Conservation (phyloP, 257 asterid genomes). For the Nicotiana otophora region DNA sequence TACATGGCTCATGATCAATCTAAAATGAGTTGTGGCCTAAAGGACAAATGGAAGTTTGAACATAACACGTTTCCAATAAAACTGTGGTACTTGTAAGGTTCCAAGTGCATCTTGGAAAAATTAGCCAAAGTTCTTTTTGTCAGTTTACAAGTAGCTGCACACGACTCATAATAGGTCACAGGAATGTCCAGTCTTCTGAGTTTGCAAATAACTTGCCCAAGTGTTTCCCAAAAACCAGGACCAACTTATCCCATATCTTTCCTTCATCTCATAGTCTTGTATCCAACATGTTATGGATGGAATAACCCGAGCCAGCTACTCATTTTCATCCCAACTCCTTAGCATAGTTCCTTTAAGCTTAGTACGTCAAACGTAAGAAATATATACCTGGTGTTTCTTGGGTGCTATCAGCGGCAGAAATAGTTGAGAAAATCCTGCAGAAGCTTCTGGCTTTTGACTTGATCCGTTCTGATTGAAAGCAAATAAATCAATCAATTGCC, state of each 20-base stretch:
- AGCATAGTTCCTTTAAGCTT: not conserved
- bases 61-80: not conserved
- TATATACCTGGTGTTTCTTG: constrained; percentile 35
- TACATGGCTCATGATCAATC: not conserved
- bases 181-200: not conserved
- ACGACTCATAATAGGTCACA: not conserved
- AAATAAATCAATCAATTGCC: not conserved
- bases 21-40: not conserved
- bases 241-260: not conserved
- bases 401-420: constrained; percentile 40
- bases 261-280: not conserved
- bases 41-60: not conserved
- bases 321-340: not conserved
- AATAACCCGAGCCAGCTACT: not conserved
- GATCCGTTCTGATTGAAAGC: constrained; percentile 9
- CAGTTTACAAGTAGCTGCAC: not conserved
- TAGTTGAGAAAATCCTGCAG: constrained; percentile 37
- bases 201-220: not conserved
- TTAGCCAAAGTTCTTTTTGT: not conserved
- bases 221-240: not conserved
- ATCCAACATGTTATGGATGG: not conserved
- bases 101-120: not conserved
- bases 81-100: not conserved
- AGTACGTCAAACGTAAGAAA: not conserved
- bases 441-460: constrained; percentile 30